These are phyloP conservation scores for Plasmodium coatneyi DNA, from an alignment of 169 alveolate genomes.

Conservation along the genomic window DNA sequence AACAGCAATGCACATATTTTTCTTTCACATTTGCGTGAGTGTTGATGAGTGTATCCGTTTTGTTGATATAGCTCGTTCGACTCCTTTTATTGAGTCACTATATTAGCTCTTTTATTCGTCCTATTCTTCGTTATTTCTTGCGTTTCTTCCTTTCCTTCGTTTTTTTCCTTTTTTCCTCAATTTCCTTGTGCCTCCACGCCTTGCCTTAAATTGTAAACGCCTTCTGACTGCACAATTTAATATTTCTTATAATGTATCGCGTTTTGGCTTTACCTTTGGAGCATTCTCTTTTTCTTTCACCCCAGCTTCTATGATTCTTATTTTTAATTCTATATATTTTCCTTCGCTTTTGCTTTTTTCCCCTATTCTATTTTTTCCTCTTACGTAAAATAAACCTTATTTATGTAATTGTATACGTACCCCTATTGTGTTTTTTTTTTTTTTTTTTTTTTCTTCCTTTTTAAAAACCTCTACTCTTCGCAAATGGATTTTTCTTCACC, in stretches of 20 bases:
- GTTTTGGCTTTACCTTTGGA: neutral
- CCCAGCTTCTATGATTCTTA: neutral
- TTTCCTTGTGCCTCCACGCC: conserved; percentile 21
- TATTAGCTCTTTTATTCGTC: conserved; percentile 16
- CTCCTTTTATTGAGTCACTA: neutral
- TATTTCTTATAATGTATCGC: neutral
- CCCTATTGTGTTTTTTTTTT: neutral
- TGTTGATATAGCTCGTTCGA: neutral
- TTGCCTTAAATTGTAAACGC: conserved; percentile 24
- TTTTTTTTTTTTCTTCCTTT: neutral
- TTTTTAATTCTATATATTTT: conserved; percentile 5
- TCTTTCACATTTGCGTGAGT: neutral
- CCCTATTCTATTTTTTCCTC: neutral
- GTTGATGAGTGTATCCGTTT: neutral
- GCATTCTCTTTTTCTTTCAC: conserved; percentile 4
- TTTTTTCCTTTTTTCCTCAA: neutral
- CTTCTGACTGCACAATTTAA: conserved; percentile 22
- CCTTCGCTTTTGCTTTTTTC: neutral
- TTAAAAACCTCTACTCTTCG: neutral
- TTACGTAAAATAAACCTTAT: neutral
- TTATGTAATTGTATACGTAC: neutral
- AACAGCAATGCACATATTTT: conserved; percentile 40
- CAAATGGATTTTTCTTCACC: neutral
- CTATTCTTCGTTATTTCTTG: neutral
- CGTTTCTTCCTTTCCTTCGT: neutral